These are phyloP conservation scores for Fusarium sarcochroum DNA, from an alignment of 2,329 filamentous ascomycete species.

Conservation along the genomic window DNA sequence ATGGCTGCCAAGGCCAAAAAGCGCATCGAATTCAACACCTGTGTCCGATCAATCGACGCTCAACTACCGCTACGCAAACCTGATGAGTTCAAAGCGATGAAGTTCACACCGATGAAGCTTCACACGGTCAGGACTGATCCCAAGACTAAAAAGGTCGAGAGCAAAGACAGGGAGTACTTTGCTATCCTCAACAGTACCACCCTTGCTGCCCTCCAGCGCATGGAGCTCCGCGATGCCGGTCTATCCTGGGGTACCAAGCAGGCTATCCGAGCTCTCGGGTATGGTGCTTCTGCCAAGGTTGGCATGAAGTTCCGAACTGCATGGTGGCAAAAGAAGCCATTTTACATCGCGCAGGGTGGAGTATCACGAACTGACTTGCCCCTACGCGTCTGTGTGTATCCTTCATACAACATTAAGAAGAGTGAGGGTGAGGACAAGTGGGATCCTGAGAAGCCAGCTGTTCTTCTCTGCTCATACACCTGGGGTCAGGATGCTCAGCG, in stretches of 20 bases:
- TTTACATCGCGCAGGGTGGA: neutral
- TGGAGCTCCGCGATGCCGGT: neutral
- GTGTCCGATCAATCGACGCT: neutral
- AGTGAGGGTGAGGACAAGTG: no score
- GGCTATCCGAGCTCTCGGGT: neutral
- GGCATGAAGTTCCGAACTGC: neutral
- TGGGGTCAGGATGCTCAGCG: slow-evolving; percentile 22
- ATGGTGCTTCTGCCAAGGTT: neutral
- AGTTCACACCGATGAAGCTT: neutral
- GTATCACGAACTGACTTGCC: neutral
- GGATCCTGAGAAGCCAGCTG: slow-evolving; percentile 12
- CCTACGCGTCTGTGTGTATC: neutral
- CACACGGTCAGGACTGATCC: neutral
- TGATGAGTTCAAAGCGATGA: neutral
- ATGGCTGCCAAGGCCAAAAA: neutral
- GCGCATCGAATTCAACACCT: neutral
- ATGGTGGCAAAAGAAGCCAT: neutral
- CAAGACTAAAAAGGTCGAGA: neutral
- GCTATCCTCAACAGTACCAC: slow-evolving; percentile 3
- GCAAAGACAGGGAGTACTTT: neutral
- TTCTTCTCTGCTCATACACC: slow-evolving; percentile 15
- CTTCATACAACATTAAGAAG: neutral
- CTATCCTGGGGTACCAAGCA: neutral
- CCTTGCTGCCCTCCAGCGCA: neutral
- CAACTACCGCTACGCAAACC: neutral